A percentile compares a stretch with the other conserved stretches of the same genome.
phyloP scores from a whole-genome alignment of 176 grass and related monocot species.

The Coix lacrymajobi region DNA sequence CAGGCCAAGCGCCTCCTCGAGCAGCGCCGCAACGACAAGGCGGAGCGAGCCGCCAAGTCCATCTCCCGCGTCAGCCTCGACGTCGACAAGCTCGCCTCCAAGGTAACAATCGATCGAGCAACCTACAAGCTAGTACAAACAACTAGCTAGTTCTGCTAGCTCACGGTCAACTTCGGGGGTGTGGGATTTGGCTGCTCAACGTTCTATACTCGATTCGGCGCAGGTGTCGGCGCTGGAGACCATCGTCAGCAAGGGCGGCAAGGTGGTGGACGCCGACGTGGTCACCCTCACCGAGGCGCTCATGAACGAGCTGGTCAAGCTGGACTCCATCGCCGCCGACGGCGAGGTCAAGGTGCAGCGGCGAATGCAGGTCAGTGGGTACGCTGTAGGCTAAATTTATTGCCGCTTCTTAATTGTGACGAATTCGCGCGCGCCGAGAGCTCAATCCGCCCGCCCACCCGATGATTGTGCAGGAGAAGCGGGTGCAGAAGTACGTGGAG shows the following conservation, averaged over 20 bases:
- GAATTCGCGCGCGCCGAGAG: neutral
- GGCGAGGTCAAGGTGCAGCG: slow-evolving; percentile 80
- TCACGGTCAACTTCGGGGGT: neutral
- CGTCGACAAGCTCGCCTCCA: slow-evolving; percentile 74
- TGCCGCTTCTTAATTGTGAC: neutral
- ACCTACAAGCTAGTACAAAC: neutral
- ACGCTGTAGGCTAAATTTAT: neutral
- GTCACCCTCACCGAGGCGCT: slow-evolving; percentile 65
- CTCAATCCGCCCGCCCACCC: neutral
- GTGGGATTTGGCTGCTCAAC: neutral
- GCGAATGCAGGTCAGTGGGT: slow-evolving; percentile 56
- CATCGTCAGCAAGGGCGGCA: slow-evolving; percentile 68
- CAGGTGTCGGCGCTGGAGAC: slow-evolving; percentile 78
- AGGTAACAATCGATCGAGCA: slow-evolving; percentile 30
- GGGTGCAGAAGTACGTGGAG: slow-evolving; percentile 93
- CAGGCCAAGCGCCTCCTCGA: slow-evolving; percentile 78
- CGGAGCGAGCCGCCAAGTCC: slow-evolving; percentile 60
- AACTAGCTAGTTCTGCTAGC: neutral
- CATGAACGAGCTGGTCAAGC: slow-evolving; percentile 92
- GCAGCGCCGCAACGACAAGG: slow-evolving; percentile 60
- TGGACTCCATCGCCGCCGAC: slow-evolving; percentile 77
- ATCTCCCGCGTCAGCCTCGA: slow-evolving; percentile 65
- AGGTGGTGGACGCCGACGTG: slow-evolving; percentile 73
- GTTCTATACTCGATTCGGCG: neutral
- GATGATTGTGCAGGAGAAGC: slow-evolving; percentile 49